A percentile compares a stretch with the other conserved stretches of the same genome.
These are phyloP conservation scores for Spergularia marina DNA, from an alignment of 148 eudicot genomes.

Conservation along the genomic window DNA sequence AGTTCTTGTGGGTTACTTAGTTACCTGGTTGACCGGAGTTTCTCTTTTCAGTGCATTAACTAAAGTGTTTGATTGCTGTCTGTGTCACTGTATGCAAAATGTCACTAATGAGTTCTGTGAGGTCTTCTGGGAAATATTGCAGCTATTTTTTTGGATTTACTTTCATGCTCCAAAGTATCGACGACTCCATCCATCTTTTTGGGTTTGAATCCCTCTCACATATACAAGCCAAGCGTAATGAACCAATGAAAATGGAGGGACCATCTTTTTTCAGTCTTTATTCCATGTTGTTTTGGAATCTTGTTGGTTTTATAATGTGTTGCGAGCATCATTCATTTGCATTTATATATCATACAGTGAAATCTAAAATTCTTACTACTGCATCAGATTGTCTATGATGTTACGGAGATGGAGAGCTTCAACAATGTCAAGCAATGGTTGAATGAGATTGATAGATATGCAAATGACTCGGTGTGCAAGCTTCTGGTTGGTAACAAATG, in stretches of 20 bases:
- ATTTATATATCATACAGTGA: neutral
- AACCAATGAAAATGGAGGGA: too few species aligned
- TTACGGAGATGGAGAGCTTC: slow-evolving; percentile 98
- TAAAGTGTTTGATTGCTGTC: neutral
- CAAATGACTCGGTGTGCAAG: slow-evolving; percentile 87
- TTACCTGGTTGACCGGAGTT: neutral
- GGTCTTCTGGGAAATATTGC: too few species aligned
- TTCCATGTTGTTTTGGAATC: neutral
- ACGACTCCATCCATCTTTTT: too few species aligned
- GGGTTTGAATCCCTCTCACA: too few species aligned
- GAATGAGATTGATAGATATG: slow-evolving; percentile 89
- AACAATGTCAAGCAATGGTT: slow-evolving; percentile 98
- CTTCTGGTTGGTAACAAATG: slow-evolving; percentile 96
- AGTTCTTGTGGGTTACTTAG: neutral
- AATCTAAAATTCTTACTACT: slow-evolving; percentile 11
- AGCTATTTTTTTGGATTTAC: too few species aligned
- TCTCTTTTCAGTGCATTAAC: neutral
- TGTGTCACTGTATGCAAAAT: neutral
- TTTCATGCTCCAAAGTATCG: too few species aligned
- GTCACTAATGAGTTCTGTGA: too few species aligned
- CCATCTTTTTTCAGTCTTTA: neutral
- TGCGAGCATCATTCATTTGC: neutral
- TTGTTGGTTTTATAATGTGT: neutral
- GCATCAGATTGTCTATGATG: slow-evolving; percentile 84
- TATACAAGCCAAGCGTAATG: too few species aligned